Evolutionary conservation across 2,329 filamentous ascomycete species (phyloP).

Genomic region (Aspergillus proliferans): DNA sequence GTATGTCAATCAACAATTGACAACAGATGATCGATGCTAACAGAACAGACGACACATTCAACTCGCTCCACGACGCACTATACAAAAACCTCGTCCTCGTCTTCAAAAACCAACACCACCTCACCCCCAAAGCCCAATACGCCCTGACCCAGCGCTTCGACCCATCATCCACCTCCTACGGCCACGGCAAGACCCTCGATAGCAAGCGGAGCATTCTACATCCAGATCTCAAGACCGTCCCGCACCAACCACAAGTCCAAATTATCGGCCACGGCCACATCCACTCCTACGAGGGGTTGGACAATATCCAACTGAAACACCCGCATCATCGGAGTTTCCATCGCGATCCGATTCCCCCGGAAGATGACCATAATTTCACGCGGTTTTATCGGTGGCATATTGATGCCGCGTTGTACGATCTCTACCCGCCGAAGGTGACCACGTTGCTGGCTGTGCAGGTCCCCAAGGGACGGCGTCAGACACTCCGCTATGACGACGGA

Average conservation of each 20-base stretch:
- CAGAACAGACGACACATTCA: constrained; percentile 56
- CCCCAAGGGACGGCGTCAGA: constrained; percentile 60
- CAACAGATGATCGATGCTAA: constrained; percentile 6
- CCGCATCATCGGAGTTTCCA: constrained; percentile 76
- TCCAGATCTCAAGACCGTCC: constrained; percentile 73
- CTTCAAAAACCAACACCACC: constrained; percentile 60
- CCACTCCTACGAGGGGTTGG: constrained; percentile 62
- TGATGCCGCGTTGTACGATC: constrained; percentile 67
- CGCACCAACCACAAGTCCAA: constrained; percentile 72
- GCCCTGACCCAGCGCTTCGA: constrained; percentile 70
- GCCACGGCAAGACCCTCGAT: constrained; percentile 70
- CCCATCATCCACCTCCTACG: constrained; percentile 58
- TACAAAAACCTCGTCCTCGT: constrained; percentile 65
- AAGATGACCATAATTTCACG: constrained; percentile 53
- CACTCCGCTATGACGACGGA: constrained; percentile 66
- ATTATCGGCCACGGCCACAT: constrained; percentile 73
- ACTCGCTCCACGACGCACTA: constrained; percentile 57
- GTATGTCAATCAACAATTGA: constrained; percentile 37
- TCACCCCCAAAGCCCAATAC: constrained; percentile 66
- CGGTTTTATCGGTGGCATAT: constrained; percentile 75
- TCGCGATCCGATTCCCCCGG: constrained; percentile 55
- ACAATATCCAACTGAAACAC: constrained; percentile 62
- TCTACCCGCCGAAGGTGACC: constrained; percentile 68
- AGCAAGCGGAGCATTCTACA: constrained; percentile 61
- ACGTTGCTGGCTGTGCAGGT: constrained; percentile 68